Percentiles rank a stretch among this genome's conserved stretches.
phyloP scores from a whole-genome alignment of 495 filamentous ascomycete species.

The Lichenothelia convexa region DNA sequence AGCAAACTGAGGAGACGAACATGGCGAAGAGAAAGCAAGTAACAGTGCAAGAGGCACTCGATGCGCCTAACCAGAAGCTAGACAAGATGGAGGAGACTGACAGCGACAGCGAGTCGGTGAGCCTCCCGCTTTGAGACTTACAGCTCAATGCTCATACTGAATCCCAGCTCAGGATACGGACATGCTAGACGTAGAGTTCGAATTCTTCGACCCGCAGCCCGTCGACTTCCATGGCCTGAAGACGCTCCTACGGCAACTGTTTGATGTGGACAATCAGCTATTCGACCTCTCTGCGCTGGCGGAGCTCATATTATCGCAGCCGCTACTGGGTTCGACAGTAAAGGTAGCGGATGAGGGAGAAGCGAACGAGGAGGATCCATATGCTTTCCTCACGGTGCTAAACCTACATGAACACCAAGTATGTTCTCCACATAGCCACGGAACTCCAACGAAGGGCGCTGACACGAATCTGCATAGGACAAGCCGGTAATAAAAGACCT shows the following conservation, averaged over 20 bases:
- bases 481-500: conserved; percentile 52
- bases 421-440: conserved; percentile 5
- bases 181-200: conserved; percentile 91
- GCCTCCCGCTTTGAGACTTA: neutral
- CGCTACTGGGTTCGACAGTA: conserved; percentile 77
- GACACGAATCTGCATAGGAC: conserved; percentile 26
- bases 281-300: conserved; percentile 75
- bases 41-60: conserved; percentile 9
- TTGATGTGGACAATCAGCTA: conserved; percentile 68
- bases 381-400: conserved; percentile 80
- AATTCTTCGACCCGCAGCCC: conserved; percentile 90
- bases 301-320: conserved; percentile 78
- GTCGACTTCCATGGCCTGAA: conserved; percentile 94
- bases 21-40: conserved; percentile 14
- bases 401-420: conserved; percentile 65
- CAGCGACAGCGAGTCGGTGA: conserved; percentile 7
- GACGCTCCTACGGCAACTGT: conserved; percentile 75
- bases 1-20: conserved; percentile 2
- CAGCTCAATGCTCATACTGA: neutral
- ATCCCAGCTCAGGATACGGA: conserved; percentile 46
- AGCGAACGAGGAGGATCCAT: conserved; percentile 83
- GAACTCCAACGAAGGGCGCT: neutral
- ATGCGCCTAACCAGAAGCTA: no score
- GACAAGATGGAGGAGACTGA: conserved; percentile 10
- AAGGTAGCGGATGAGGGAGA: no score